Evolutionary conservation across 805 yeast genomes (phyloP).

Genomic region (Saturnispora hagleri): DNA sequence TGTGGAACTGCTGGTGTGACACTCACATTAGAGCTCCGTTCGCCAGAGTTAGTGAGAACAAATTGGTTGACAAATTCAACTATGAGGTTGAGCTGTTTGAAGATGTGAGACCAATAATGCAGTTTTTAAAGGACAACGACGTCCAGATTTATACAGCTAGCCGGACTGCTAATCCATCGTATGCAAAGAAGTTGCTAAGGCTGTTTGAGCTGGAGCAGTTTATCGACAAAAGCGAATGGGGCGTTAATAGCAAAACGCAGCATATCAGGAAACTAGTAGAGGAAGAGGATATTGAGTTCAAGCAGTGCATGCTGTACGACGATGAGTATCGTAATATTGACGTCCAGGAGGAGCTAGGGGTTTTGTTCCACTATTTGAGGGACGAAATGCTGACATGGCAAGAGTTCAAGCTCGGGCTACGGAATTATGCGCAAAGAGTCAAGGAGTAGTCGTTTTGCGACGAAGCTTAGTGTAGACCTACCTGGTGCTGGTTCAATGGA

Average conservation of each 20-base stretch:
- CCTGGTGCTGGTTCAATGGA: too few species aligned
- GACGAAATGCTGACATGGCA: constrained; percentile 49
- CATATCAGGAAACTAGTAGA: constrained; percentile 46
- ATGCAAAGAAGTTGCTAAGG: constrained; percentile 57
- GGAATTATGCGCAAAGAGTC: constrained; percentile 6
- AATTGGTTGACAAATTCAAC: constrained; percentile 46
- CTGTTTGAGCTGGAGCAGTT: constrained; percentile 40
- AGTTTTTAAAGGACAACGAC: constrained; percentile 37
- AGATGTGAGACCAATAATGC: constrained; percentile 60
- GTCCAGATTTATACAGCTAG: constrained; percentile 63
- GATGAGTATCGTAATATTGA: not conserved
- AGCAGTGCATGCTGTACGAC: not conserved
- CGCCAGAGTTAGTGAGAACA: constrained; percentile 8
- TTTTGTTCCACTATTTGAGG: constrained; percentile 55
- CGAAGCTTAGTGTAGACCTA: too few species aligned
- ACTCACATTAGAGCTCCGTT: constrained; percentile 58
- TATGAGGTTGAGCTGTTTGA: constrained; percentile 47
- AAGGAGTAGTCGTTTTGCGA: not conserved
- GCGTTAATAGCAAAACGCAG: constrained; percentile 48
- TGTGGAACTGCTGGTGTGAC: constrained; percentile 85
- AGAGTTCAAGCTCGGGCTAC: constrained; percentile 39
- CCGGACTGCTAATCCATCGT: constrained; percentile 67
- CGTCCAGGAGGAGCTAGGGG: constrained; percentile 36
- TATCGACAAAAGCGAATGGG: constrained; percentile 62
- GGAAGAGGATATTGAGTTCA: not conserved